Conservation (phyloP, 306 rosid genomes). For the Medicago lupulina region DNA sequence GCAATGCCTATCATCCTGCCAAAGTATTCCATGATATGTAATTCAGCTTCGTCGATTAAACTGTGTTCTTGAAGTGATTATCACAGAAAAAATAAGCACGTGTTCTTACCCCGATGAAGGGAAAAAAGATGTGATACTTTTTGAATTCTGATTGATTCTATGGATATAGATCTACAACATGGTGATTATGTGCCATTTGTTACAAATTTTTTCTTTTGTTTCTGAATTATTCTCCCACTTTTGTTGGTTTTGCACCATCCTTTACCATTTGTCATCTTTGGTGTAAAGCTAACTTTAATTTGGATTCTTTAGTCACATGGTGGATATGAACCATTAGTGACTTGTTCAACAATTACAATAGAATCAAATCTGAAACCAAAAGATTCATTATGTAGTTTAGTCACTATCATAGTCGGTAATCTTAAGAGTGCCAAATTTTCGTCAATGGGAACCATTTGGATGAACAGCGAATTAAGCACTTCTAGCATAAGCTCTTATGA, state of each 20-base stretch:
- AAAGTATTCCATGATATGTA: too few relatives aligned
- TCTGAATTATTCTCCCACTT: conserved; percentile 39
- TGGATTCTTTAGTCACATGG: conserved; percentile 39
- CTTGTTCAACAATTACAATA: conserved; percentile 14
- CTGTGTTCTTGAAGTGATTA: not conserved
- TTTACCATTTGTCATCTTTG: conserved; percentile 39
- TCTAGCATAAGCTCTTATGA: not conserved
- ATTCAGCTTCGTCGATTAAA: not conserved
- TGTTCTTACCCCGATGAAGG: conserved; percentile 2
- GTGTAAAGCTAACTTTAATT: conserved; percentile 20
- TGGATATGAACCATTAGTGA: conserved; percentile 28
- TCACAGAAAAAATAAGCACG: not conserved
- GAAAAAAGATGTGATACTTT: not conserved
- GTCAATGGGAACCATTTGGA: not conserved
- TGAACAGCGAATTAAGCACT: not conserved
- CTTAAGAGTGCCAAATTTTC: not conserved
- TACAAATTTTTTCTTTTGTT: conserved; percentile 17
- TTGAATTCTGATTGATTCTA: not conserved
- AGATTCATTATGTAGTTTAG: not conserved
- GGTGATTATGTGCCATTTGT: conserved; percentile 6
- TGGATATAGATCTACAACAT: conserved; percentile 1
- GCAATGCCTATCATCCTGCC: too few relatives aligned
- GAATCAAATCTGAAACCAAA: conserved; percentile 17
- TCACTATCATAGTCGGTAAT: conserved; percentile 2
- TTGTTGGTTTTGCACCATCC: conserved; percentile 30